Conservation (phyloP, 352 stramenopile species). For the Globisporangium uncinulatum region DNA sequence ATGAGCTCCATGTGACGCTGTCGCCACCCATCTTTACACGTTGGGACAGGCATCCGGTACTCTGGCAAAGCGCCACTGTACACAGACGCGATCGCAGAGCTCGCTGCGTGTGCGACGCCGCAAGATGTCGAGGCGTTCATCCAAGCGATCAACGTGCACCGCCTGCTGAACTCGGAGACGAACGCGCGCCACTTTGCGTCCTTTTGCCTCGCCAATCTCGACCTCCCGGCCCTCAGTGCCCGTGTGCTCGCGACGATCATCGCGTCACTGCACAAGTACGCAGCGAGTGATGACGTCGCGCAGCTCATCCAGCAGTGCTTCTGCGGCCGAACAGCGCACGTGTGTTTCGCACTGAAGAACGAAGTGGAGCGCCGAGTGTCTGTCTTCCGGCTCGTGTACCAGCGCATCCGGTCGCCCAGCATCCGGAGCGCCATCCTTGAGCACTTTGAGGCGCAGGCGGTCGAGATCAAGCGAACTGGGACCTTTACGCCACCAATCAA, state of each 20-base stretch:
- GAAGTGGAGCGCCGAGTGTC: conserved; percentile 61
- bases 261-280: conserved; percentile 47
- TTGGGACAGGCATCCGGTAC: conserved; percentile 35
- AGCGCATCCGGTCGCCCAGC: conserved; percentile 35
- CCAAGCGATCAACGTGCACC: conserved; percentile 38
- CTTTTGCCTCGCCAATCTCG: conserved; percentile 34
- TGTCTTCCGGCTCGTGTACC: conserved; percentile 67
- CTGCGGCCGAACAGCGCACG: conserved; percentile 23
- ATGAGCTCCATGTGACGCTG: neutral
- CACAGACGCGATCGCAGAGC: conserved; percentile 50
- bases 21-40: neutral
- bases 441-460: conserved; percentile 58
- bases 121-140: conserved; percentile 63
- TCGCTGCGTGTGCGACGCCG: conserved; percentile 28
- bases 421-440: conserved; percentile 50
- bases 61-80: conserved; percentile 64
- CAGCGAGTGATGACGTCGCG: conserved; percentile 39
- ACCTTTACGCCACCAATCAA: conserved; percentile 54
- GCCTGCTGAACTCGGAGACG: conserved; percentile 60
- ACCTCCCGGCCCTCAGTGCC: conserved; percentile 30
- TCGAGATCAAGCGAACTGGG: conserved; percentile 15
- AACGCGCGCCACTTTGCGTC: conserved; percentile 75
- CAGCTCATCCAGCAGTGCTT: conserved; percentile 58
- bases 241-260: conserved; percentile 44
- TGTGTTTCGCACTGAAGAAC: conserved; percentile 58